Evolutionary conservation across 2,329 filamentous ascomycete species (phyloP).

Genomic region (Orbilia quercus): DNA sequence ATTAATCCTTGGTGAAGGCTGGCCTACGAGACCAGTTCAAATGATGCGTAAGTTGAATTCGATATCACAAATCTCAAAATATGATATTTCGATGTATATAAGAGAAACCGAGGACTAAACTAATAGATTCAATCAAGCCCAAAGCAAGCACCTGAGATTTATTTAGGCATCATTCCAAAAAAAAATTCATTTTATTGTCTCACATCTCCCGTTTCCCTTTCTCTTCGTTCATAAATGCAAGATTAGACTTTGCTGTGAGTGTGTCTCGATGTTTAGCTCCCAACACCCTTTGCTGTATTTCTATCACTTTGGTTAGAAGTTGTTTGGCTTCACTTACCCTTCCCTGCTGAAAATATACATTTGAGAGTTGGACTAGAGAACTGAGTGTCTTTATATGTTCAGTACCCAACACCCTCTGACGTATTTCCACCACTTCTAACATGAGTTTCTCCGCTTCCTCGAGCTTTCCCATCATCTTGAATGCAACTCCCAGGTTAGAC

Average conservation of each 20-base stretch:
- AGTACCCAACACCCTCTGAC: conserved; percentile 37
- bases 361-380: conserved; percentile 28
- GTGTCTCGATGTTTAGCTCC: conserved; percentile 48
- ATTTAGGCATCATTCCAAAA: too few relatives aligned
- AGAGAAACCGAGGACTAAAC: too few relatives aligned
- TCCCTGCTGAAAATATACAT: conserved; percentile 31
- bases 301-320: conserved; percentile 25
- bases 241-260: conserved; percentile 26
- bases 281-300: conserved; percentile 24
- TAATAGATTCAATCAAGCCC: too few relatives aligned
- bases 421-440: conserved; percentile 14
- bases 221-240: too few relatives aligned
- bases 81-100: too few relatives aligned
- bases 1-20: too few relatives aligned
- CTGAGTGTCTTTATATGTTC: conserved; percentile 47
- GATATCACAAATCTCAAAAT: too few relatives aligned
- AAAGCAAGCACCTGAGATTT: too few relatives aligned
- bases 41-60: too few relatives aligned
- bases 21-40: too few relatives aligned
- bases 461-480: conserved; percentile 21
- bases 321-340: conserved; percentile 38
- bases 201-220: not conserved
- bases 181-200: too few relatives aligned
- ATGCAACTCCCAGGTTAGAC: conserved; percentile 12
- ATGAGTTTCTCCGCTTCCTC: conserved; percentile 36